Evolutionary conservation across 306 rosid species (phyloP), one percentile per base, ranked within the genome.

Genomic region (Parietaria judaica): DNA sequence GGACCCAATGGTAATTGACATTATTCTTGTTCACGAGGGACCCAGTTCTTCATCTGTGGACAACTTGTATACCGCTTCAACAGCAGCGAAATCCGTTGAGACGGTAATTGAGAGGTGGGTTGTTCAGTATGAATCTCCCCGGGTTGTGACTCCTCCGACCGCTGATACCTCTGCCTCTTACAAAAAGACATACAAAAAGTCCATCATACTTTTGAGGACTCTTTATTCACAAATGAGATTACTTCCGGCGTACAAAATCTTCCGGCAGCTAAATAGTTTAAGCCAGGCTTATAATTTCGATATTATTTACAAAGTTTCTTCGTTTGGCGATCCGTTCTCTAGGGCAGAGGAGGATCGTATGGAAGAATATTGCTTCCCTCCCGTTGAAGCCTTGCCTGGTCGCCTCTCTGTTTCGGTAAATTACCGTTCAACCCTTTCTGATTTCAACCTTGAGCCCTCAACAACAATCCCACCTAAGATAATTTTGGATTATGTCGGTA

Each of bases 71-170:
- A 48, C 34, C 31, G 51, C 68, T 41, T 35, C 83, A 0, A 31
- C 58, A 54, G 56, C 11, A 4, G 71, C 71, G 60, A 38, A 57
- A 54, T 64, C 84, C 52, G 71, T 79, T 54, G 94, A 88, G 80
- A 85, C 96, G 1, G 87, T 88, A 51, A 85, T 88, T 69, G 96
- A 88, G 81, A 83, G 96, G 81, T 88, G 96, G 96, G 70, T 79
- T 62, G 81, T 88, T 74, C 96, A 85, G 70, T 88, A 85, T 64
- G 94, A 88, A 66, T 70, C 81, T 65, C 84, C 90, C 11, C 79
- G 76, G 63, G 72, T 51, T 43, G 73, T 72, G 69, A 67, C 81
- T 74, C 81, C 80, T 70, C 96, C 73, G 62, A 60, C 72, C 8
- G 69, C 81, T 62, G 94, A 85, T 53, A 65, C 58, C 51, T 60